A percentile compares a stretch with the other conserved stretches of the same genome.
phyloP scores from a whole-genome alignment of 2,329 filamentous ascomycete genomes.

The Dothiorella sarmentorum region DNA sequence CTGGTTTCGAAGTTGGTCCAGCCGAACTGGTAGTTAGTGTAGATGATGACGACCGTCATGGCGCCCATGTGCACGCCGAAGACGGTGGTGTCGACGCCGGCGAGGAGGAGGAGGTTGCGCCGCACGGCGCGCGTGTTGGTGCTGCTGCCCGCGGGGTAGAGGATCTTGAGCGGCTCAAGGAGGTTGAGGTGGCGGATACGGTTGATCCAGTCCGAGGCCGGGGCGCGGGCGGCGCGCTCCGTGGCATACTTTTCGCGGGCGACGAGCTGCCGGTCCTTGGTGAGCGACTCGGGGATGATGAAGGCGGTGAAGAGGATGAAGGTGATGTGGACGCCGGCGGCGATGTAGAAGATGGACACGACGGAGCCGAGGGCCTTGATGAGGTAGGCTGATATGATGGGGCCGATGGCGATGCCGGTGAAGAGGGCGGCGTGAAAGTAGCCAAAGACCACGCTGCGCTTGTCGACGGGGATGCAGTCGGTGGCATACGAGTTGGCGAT shows the following conservation, averaged over 20 bases:
- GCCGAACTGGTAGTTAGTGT: conserved; percentile 72
- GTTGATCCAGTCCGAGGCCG: conserved; percentile 43
- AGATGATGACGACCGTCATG: conserved; percentile 78
- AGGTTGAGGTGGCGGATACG: conserved; percentile 57
- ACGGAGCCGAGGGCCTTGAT: conserved; percentile 72
- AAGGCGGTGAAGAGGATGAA: conserved; percentile 72
- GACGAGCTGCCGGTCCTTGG: conserved; percentile 63
- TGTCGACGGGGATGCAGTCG: conserved; percentile 79
- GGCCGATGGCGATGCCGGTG: conserved; percentile 81
- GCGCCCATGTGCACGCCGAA: conserved; percentile 79
- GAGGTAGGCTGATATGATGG: conserved; percentile 74
- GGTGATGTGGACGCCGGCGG: conserved; percentile 65
- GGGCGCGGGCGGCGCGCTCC: conserved; percentile 32
- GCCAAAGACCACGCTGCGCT: conserved; percentile 78
- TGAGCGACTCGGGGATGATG: conserved; percentile 79
- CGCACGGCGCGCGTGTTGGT: conserved; percentile 64
- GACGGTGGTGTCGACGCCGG: conserved; percentile 75
- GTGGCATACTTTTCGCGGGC: conserved; percentile 65
- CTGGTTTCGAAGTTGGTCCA: conserved; percentile 82
- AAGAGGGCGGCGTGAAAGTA: conserved; percentile 90
- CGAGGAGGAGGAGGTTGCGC: conserved; percentile 77
- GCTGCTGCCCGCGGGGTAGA: conserved; percentile 66
- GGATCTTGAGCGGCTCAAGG: conserved; percentile 70
- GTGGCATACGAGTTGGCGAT: conserved; percentile 82
- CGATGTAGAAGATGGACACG: conserved; percentile 80